Percentiles rank a stretch among this genome's conserved stretches.
Conservation (phyloP, 2,329 filamentous ascomycete species). For the Xylaria sp. region DNA sequence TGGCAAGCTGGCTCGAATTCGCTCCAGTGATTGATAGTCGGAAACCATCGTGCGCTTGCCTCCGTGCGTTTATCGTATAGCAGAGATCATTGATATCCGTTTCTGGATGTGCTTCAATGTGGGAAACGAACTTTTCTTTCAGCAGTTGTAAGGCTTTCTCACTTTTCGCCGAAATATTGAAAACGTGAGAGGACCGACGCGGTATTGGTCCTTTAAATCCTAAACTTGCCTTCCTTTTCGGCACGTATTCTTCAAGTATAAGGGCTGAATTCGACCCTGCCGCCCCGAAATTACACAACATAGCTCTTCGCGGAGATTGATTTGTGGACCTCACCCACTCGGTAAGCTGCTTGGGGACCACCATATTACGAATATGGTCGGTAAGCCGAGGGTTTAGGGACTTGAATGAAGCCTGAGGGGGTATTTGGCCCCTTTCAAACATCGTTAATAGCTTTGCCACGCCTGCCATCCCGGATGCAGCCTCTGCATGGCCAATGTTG, state of each 20-base stretch:
- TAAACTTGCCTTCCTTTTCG: not conserved
- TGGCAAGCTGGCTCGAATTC: conserved; percentile 6
- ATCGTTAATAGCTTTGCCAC: conserved; percentile 45
- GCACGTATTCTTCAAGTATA: conserved; percentile 41
- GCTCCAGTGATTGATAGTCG: conserved; percentile 35
- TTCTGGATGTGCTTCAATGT: conserved; percentile 23
- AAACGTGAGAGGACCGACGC: conserved; percentile 20
- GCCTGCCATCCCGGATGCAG: conserved; percentile 44
- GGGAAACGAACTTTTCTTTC: conserved; percentile 22
- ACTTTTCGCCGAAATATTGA: conserved; percentile 40
- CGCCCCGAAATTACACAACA: conserved; percentile 50
- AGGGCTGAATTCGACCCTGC: conserved; percentile 44
- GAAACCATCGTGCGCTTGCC: conserved; percentile 30
- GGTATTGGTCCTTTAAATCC: not conserved
- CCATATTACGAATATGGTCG: conserved; percentile 9
- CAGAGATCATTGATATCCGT: conserved; percentile 36
- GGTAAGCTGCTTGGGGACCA: conserved; percentile 13
- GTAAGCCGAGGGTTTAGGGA: conserved; percentile 46
- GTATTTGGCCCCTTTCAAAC: conserved; percentile 40
- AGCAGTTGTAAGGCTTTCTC: conserved; percentile 24
- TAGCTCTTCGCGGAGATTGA: conserved; percentile 39
- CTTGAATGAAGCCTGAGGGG: conserved; percentile 41
- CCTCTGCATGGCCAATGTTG: conserved; percentile 44
- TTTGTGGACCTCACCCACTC: conserved; percentile 19
- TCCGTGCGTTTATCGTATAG: conserved; percentile 41